Evolutionary conservation across 2,329 filamentous ascomycete genomes (phyloP).

Genomic region (Colletotrichum aenigma): DNA sequence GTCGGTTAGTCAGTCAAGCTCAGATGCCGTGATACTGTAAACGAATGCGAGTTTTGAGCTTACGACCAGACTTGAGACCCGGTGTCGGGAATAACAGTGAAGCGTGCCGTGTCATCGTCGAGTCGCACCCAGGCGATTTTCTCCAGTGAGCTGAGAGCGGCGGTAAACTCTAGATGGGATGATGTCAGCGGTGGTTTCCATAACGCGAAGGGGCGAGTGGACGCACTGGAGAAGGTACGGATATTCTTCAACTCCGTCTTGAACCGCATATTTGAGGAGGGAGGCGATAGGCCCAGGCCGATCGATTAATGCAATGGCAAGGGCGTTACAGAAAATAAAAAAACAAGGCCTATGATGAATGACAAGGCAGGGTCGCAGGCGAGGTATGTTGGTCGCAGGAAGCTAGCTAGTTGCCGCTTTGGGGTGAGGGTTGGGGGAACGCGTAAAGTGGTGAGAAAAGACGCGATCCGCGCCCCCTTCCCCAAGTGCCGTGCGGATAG

Average conservation of each 20-base stretch:
- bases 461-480: neutral
- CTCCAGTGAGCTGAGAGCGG: constrained; percentile 69
- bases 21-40: neutral
- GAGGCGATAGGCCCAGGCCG: neutral
- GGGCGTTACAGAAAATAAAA: neutral
- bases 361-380: neutral
- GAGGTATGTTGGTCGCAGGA: neutral
- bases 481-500: neutral
- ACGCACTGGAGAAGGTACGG: constrained; percentile 67
- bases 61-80: constrained; percentile 97
- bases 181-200: neutral
- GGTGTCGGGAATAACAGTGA: constrained; percentile 93
- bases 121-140: constrained; percentile 92
- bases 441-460: neutral
- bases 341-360: neutral
- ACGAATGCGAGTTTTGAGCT: constrained; percentile 36
- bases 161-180: constrained; percentile 59
- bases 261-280: constrained; percentile 60
- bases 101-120: constrained; percentile 84
- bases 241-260: constrained; percentile 70
- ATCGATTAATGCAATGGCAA: neutral
- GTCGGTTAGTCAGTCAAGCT: neutral
- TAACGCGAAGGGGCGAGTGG: neutral
- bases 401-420: neutral
- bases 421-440: neutral